Conservation (phyloP, 768 basidiomycete species). For the Tulasnella sp. region DNA sequence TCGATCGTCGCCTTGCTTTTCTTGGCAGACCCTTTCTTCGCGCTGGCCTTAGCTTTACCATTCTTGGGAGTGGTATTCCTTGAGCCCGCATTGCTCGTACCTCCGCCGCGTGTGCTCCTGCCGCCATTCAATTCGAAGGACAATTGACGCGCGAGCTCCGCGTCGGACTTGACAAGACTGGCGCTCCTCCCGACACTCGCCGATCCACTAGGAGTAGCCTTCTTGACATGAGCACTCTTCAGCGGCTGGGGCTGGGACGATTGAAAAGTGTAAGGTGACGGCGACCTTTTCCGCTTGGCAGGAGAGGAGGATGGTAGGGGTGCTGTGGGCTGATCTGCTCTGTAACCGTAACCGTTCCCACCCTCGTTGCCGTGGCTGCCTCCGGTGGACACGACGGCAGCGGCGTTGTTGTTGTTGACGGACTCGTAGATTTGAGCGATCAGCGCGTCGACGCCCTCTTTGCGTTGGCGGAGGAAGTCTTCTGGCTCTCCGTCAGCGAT, state of each 20-base stretch:
- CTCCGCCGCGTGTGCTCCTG: constrained; percentile 34
- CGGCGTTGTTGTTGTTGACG: constrained; percentile 31
- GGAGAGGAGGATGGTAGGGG: background rate
- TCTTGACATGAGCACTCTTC: background rate
- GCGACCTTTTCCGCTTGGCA: constrained; percentile 12
- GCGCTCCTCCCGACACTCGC: constrained; percentile 17
- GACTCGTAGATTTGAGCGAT: constrained; percentile 56
- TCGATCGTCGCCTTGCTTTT: constrained; percentile 42
- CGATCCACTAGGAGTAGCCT: background rate
- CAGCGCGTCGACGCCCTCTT: constrained; percentile 52
- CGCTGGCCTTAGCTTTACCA: constrained; percentile 27
- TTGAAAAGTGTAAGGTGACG: background rate
- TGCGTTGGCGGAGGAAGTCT: constrained; percentile 53
- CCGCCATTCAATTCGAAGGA: constrained; percentile 57
- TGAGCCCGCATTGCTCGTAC: constrained; percentile 7
- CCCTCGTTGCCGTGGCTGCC: constrained; percentile 16
- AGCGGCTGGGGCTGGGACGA: constrained; percentile 9
- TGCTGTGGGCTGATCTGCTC: background rate
- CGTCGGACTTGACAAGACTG: constrained; percentile 46
- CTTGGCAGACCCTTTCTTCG: constrained; percentile 32
- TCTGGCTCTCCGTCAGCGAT: constrained; percentile 29
- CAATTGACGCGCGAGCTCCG: constrained; percentile 57
- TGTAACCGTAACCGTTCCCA: background rate
- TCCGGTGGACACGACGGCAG: background rate
- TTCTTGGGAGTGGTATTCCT: constrained; percentile 27